These are phyloP conservation scores for Termitomyces sp. DNA, from an alignment of 768 basidiomycete species.

Conservation along the genomic window DNA sequence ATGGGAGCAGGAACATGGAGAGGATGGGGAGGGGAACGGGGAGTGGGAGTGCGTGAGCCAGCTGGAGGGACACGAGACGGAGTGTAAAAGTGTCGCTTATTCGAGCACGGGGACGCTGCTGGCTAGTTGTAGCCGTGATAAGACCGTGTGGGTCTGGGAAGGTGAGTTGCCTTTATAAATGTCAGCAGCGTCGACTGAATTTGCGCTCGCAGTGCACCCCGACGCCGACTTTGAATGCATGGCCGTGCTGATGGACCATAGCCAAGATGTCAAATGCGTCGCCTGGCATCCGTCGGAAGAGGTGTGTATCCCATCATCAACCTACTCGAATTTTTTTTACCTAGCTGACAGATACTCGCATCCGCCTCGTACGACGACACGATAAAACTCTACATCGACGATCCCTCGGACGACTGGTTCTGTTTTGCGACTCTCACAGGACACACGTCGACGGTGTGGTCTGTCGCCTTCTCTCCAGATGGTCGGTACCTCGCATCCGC, in stretches of 20 bases:
- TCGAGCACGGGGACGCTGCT: conserved; percentile 75
- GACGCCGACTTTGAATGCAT: conserved; percentile 95
- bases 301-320: conserved; percentile 41
- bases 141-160: conserved; percentile 99
- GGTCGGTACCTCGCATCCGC: conserved; percentile 83
- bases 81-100: conserved; percentile 92
- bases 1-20: conserved; percentile 71
- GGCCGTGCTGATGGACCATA: conserved; percentile 94
- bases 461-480: conserved; percentile 74
- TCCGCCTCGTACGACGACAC: conserved; percentile 97
- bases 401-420: conserved; percentile 93
- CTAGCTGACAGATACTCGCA: conserved; percentile 74
- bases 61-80: conserved; percentile 93
- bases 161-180: conserved; percentile 41
- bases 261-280: conserved; percentile 93
- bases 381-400: conserved; percentile 90
- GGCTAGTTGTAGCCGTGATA: conserved; percentile 95
- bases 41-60: conserved; percentile 90
- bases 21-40: conserved; percentile 32
- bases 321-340: conserved; percentile 1
- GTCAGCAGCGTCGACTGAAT: conserved; percentile 1
- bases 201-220: conserved; percentile 62
- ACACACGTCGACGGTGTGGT: conserved; percentile 91
- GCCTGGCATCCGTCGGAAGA: conserved; percentile 96
- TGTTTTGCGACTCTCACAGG: conserved; percentile 80